Evolutionary conservation across 2,329 filamentous ascomycete species (phyloP), one percentile per base, ranked within the genome.

Genomic region (Hypomyces rosellus): DNA sequence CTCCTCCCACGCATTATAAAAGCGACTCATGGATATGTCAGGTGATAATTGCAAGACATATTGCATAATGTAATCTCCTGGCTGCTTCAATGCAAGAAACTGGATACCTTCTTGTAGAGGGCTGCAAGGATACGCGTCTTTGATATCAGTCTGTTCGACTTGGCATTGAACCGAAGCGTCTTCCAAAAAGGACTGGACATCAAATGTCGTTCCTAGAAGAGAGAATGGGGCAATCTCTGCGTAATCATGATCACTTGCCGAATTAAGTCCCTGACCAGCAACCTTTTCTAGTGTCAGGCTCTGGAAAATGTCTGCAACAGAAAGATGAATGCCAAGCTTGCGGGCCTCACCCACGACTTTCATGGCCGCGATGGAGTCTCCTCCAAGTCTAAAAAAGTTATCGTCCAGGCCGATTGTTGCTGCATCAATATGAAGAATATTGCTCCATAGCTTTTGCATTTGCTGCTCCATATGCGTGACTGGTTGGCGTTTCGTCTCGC

Each of bases 281-380:
- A 51, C 49, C 38, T 46, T n/a, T 6, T 49, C 50, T 3, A 57
- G 45, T 18, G 46, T 34, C 3, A 47, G 46, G 20, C 46, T 37
- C 33, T 15, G 46, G 34, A 54, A 53, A 16, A 57, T 48, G n/a
- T 46, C 49, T 4, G 48, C 53, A 12, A 55, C 48, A 3, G 46
- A 15, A 3, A 55, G 16, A 12, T 40, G 42, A 20, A 53, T 8
- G 8, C 46, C 43, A 15, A 54, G 55, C 4, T 55, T 59, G 46
- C 67, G 61, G 2, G 67, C 68, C 33, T 61, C 60, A 1, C 69
- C 64, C 1, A 72, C 67, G 1, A 75, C 58, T 48, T 63, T 68
- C 70, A 74, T 75, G 0, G 72, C 71, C 3, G 63, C 61, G 14
- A 75, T 61, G 0, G 73, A 75, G 59, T 75, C 72, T 5, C 73